A percentile compares a stretch with the other conserved stretches of the same genome.
phyloP scores from a whole-genome alignment of 1,284 basidiomycete genomes.

The Papiliotrema flavescens region DNA sequence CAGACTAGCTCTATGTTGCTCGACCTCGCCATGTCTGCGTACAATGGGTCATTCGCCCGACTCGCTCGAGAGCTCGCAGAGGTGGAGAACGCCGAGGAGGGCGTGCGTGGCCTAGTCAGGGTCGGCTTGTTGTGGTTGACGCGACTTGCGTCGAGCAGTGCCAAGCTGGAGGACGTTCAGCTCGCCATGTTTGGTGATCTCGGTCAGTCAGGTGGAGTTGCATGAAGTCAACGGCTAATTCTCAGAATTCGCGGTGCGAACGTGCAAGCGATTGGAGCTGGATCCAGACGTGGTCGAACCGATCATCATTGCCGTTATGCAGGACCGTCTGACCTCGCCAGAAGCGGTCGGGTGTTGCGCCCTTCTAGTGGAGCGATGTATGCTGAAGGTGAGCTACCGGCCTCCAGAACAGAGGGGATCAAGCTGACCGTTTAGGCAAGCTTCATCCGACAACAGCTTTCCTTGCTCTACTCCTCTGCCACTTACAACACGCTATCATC shows the following conservation, averaged over 20 bases:
- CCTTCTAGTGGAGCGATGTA: slow-evolving; percentile 46
- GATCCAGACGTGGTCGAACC: slow-evolving; percentile 70
- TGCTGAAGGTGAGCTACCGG: slow-evolving; percentile 49
- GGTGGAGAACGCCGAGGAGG: neutral
- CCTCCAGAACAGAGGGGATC: neutral
- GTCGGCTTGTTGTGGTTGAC: slow-evolving; percentile 15
- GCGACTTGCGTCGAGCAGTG: slow-evolving; percentile 9
- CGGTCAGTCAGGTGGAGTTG: neutral
- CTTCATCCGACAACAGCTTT: slow-evolving; percentile 41
- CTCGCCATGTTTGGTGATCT: slow-evolving; percentile 4
- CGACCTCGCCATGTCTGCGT: neutral
- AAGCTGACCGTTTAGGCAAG: slow-evolving; percentile 21
- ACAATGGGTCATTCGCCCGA: neutral
- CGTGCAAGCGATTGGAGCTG: slow-evolving; percentile 29
- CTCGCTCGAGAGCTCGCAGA: neutral
- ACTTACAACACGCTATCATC: slow-evolving; percentile 50
- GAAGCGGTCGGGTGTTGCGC: slow-evolving; percentile 54
- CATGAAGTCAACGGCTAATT: too few relatives aligned
- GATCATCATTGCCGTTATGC: slow-evolving; percentile 63
- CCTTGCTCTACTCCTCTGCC: slow-evolving; percentile 31
- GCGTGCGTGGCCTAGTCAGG: slow-evolving; percentile 7
- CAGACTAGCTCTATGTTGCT: neutral
- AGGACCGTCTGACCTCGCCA: slow-evolving; percentile 56
- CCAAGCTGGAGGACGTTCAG: slow-evolving; percentile 10
- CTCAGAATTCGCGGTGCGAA: neutral